These are phyloP conservation scores for Phytophthora litchii DNA, from an alignment of 352 stramenopile genomes.

Conservation along the genomic window DNA sequence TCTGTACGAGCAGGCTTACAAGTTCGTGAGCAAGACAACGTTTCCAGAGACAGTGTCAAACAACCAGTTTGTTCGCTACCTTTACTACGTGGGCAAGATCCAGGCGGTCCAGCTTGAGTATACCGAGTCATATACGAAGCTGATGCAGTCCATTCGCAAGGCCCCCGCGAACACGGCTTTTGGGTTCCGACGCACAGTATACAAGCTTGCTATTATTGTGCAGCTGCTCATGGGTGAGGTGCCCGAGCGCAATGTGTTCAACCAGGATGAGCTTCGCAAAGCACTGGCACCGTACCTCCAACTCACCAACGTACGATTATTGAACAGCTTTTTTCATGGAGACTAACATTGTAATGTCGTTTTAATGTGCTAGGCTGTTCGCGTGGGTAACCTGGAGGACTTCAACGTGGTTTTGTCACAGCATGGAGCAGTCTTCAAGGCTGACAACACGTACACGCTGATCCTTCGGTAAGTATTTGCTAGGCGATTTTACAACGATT, in stretches of 20 bases:
- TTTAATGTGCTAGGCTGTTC: conserved; percentile 86
- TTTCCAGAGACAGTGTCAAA: conserved; percentile 95
- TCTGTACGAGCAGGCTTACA: conserved; percentile 93
- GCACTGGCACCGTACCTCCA: conserved; percentile 95
- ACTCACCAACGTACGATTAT: conserved; percentile 89
- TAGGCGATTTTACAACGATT: background rate
- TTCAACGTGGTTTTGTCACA: conserved; percentile 93
- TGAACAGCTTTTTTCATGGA: background rate
- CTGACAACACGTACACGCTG: conserved; percentile 96
- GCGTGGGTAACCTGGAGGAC: conserved; percentile 94
- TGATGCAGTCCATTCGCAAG: conserved; percentile 97
- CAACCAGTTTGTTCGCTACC: conserved; percentile 98
- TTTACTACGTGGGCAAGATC: conserved; percentile 97
- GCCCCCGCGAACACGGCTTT: conserved; percentile 95
- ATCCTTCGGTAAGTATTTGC: conserved; percentile 86
- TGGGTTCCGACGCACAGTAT: conserved; percentile 96
- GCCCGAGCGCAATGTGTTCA: conserved; percentile 95
- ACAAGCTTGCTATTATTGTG: conserved; percentile 97
- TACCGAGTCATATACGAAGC: conserved; percentile 95
- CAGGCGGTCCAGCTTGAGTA: conserved; percentile 98
- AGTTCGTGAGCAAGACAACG: conserved; percentile 91
- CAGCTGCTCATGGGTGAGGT: conserved; percentile 99
- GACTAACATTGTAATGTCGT: conserved; percentile 3
- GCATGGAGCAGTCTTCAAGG: conserved; percentile 87
- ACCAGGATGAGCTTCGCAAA: conserved; percentile 86